Percentiles rank a stretch among this genome's conserved stretches.
Conservation (phyloP, 2,329 filamentous ascomycete genomes). For the Eutypa lata region DNA sequence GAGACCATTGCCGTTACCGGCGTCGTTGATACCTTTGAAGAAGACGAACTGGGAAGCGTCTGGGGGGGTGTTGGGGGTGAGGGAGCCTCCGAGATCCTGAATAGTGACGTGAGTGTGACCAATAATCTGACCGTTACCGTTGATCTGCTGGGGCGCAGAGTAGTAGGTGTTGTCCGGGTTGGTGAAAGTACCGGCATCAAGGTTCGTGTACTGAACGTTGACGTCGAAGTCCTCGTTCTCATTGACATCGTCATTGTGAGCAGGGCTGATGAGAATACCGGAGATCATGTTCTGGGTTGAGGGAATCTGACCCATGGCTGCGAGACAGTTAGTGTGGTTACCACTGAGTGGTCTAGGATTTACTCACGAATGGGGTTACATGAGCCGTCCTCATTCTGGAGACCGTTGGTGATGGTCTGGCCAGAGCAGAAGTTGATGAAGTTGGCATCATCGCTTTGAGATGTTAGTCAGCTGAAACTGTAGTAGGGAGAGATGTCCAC, state of each 20-base stretch:
- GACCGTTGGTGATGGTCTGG: conserved; percentile 56
- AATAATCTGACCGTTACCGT: conserved; percentile 46
- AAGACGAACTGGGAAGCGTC: conserved; percentile 55
- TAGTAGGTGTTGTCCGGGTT: conserved; percentile 61
- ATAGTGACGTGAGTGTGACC: conserved; percentile 60
- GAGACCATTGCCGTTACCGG: conserved; percentile 52
- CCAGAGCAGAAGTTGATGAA: conserved; percentile 63
- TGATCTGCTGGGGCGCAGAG: conserved; percentile 53
- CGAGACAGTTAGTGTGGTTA: conserved; percentile 12
- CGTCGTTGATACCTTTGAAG: conserved; percentile 67
- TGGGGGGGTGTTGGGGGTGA: conserved; percentile 50
- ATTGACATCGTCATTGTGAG: conserved; percentile 46
- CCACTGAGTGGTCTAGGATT: too few species aligned
- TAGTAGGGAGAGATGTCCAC: conserved; percentile 16
- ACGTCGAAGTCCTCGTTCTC: conserved; percentile 51
- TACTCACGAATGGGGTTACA: conserved; percentile 61
- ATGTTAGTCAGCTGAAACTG: conserved; percentile 15
- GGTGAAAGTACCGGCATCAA: conserved; percentile 57
- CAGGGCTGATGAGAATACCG: conserved; percentile 49
- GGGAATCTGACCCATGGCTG: conserved; percentile 60
- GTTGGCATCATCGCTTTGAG: conserved; percentile 52
- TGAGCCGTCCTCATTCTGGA: conserved; percentile 55
- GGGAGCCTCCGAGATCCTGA: conserved; percentile 49
- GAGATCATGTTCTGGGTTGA: conserved; percentile 55
- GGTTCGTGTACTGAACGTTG: conserved; percentile 49